phyloP scores from a whole-genome alignment of 805 yeast species.

The Sugiyamaella chiloensis region DNA sequence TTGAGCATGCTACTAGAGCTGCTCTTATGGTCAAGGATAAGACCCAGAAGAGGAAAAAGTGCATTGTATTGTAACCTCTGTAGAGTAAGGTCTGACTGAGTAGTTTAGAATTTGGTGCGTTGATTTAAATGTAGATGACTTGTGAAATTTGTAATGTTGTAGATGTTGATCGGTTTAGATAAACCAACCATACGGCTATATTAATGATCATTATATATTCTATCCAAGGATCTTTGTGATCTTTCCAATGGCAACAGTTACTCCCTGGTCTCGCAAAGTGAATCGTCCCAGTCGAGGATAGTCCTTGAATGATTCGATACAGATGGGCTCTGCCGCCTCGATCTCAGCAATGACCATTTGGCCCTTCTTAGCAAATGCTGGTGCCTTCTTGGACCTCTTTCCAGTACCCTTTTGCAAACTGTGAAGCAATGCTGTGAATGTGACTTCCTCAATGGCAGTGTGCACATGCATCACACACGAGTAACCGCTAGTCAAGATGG shows the following conservation, averaged over 20 bases:
- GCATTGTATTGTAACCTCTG: constrained; percentile 70
- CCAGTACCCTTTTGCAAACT: constrained; percentile 95
- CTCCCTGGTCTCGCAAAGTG: constrained; percentile 97
- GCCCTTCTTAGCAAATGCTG: constrained; percentile 98
- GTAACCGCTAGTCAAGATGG: constrained; percentile 91
- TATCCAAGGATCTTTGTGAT: constrained; percentile 72
- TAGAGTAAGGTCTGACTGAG: too few species aligned
- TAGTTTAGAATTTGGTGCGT: not conserved
- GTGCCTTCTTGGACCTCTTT: constrained; percentile 93
- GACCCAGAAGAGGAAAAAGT: constrained; percentile 57
- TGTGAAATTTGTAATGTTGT: not conserved
- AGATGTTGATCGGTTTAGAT: too few species aligned
- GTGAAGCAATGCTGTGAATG: constrained; percentile 76
- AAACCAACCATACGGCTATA: too few species aligned
- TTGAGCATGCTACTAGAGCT: constrained; percentile 72
- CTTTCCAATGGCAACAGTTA: constrained; percentile 97
- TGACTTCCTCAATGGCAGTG: constrained; percentile 96
- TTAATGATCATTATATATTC: too few species aligned
- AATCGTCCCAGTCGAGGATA: constrained; percentile 97
- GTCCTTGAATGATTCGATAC: constrained; percentile 88
- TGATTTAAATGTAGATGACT: not conserved
- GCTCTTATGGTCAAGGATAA: constrained; percentile 66
- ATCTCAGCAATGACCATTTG: constrained; percentile 95
- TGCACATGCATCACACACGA: constrained; percentile 99
- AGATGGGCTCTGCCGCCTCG: constrained; percentile 82